Evolutionary conservation across 768 basidiomycete genomes (phyloP), one percentile per base, ranked within the genome.

Genomic region (Lactifluus pinguis): DNA sequence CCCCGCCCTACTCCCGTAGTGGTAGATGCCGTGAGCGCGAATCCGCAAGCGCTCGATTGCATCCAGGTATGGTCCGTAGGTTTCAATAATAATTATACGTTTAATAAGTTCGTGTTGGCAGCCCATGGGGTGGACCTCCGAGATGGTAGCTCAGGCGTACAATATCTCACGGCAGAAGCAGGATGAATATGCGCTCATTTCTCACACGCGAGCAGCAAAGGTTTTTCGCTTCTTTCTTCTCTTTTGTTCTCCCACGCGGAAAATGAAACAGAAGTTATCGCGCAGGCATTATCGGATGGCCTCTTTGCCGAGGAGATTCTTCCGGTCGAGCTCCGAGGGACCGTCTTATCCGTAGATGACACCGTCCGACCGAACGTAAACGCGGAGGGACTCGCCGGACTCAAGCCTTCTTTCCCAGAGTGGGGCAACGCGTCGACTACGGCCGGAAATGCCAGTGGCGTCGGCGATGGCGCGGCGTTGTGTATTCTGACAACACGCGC

Each of bases 61-160:
- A 82, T 87, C 45, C 85, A 89, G 77, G 87, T 84, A 49, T 49
- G 73, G 25, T 63, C 17, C 9, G 19, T 4, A 17, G 3, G 39
- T 34, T 32, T 34, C 14, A 47, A 30, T 45, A 32, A 14, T 17
- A 34, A 15, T 38, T 32, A 13, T 11, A 49, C 57, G 62, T 34
- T 30, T 63, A 51, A 65, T 14, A n/a, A 60, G 39, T 42, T 29
- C 11, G 49, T 49, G 19, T 6, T 45, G 32, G 19, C 62, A 92
- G 87, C 87, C 90, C 11, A 94, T 94, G 93, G 93, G 93, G 53
- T 99, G 92, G 92, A 94, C 92, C 1, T 89, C 89, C 5, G 92
- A 94, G 72, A 85, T 89, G 84, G 89, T 93, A 21, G 89, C 92
- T n/a, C 72, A 85, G 67, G 76, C 80, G 8, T 94, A 84, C 74